phyloP scores from a whole-genome alignment of 2,329 filamentous ascomycete species.

The Chrysoporthe deuterocubensis region DNA sequence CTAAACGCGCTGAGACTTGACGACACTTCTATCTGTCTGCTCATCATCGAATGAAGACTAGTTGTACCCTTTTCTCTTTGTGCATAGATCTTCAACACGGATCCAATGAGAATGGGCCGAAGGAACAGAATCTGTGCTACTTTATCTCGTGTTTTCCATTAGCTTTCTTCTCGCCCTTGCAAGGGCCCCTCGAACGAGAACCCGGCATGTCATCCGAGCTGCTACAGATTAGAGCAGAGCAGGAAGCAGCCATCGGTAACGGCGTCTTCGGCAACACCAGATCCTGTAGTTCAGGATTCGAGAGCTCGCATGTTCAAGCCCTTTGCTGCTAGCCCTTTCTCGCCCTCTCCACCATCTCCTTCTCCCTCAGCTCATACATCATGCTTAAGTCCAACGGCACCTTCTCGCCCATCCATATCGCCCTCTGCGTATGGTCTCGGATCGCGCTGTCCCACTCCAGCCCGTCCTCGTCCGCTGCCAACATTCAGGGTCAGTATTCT shows the following conservation, averaged over 20 bases:
- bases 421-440: constrained; percentile 68
- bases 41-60: background rate
- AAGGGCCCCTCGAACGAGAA: background rate
- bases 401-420: constrained; percentile 75
- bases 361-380: constrained; percentile 38
- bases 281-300: too few relatives aligned
- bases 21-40: background rate
- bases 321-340: background rate
- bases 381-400: constrained; percentile 61
- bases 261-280: too few relatives aligned
- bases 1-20: background rate
- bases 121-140: background rate
- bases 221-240: too few relatives aligned
- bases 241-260: too few relatives aligned
- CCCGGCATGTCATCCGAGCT: too few relatives aligned
- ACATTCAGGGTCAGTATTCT: background rate
- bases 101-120: background rate
- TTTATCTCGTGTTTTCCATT: background rate
- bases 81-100: background rate
- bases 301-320: too few relatives aligned
- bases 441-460: constrained; percentile 40
- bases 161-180: background rate
- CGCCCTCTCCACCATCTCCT: constrained; percentile 11
- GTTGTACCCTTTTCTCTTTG: background rate
- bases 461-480: constrained; percentile 38